Base-by-base conservation (phyloP, 768 basidiomycete species). In the Psilocybe subaeruginosa region DNA sequence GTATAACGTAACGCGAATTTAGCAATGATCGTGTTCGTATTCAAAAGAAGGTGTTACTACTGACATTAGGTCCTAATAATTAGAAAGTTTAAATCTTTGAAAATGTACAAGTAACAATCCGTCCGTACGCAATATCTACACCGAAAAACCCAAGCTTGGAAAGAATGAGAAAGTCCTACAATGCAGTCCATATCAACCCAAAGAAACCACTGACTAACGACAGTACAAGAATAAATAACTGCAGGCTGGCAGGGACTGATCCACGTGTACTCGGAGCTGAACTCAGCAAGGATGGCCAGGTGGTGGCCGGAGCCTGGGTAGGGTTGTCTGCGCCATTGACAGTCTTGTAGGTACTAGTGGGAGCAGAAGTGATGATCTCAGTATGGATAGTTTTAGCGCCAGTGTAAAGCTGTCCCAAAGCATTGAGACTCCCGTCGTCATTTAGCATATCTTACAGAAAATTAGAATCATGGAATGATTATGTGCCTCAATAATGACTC, bases 371-470 rank as follows among this genome's bases (percentile, higher is more conserved):
- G 45, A 76, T 66, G 11, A 69, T 65, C 63, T 78, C 69, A 0
- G 78, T 80, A 55, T 80, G 78, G 12, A 81, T 71, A 1, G 78
- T 83, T 56, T 74, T 73, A n/a, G 81, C 79, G 8, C 77, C 80
- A 29, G 78, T 70, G 59, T 84, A 84, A 4, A 80, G 65, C 63
- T 82, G 69, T 9, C 82, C 82, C 3, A 82, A 73, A 9, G 67
- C 68, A 56, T 80, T 84, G 23, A 82, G 74, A 47, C 77, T 70
- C 9, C 82, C 82, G 48, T 81, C 76, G 7, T 73, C 74, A 39
- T 72, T 69, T 37, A 84, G 67, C 59, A 84, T 72, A 66, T 81
- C 82, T 84, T 3, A 37, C 56, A 45, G 12, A 41, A 19, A 33
- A 29, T 62, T 9, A 58, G 54, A 37, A 67, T 27, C 61, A 41